Percentiles rank a stretch among this genome's conserved stretches.
Conservation (phyloP, 768 basidiomycete species). For the Mrakia gelida region DNA sequence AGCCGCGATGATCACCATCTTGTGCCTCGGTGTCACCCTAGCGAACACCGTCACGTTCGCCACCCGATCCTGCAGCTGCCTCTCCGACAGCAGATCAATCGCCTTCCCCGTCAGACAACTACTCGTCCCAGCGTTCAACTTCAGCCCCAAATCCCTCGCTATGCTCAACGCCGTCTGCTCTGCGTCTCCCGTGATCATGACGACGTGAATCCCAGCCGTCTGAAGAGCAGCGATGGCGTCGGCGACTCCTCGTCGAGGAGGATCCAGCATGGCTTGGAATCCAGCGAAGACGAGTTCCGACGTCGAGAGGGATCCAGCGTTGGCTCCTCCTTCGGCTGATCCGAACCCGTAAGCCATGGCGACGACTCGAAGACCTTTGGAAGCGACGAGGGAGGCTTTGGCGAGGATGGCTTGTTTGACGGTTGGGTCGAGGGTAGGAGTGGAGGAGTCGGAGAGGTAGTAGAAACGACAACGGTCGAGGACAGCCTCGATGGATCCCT, state of each 20-base stretch:
- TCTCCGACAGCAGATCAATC: constrained; percentile 76
- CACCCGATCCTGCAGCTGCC: constrained; percentile 75
- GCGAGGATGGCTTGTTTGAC: constrained; percentile 63
- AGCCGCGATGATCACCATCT: constrained; percentile 94
- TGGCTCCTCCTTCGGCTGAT: constrained; percentile 47
- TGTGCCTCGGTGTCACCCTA: constrained; percentile 90
- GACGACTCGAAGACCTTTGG: constrained; percentile 75
- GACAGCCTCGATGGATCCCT: constrained; percentile 85
- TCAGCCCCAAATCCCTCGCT: constrained; percentile 76
- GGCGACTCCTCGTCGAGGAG: constrained; percentile 87
- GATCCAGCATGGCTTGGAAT: constrained; percentile 92
- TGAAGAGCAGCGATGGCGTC: constrained; percentile 79
- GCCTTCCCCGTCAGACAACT: constrained; percentile 70
- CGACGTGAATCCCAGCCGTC: constrained; percentile 83
- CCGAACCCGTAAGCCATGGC: constrained; percentile 88
- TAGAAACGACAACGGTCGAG: constrained; percentile 82
- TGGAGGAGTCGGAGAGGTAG: constrained; percentile 83
- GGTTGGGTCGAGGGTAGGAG: constrained; percentile 67
- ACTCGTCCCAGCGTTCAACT: constrained; percentile 51
- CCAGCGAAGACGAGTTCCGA: constrained; percentile 73
- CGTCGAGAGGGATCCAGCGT: constrained; percentile 2
- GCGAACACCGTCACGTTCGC: constrained; percentile 84
- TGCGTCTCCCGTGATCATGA: constrained; percentile 97
- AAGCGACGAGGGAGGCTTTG: constrained; percentile 67
- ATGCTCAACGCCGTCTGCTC: constrained; percentile 86